A percentile compares a stretch with the other conserved stretches of the same genome.
Conservation (phyloP, 148 eudicot species). For the Diospyros lotus region DNA sequence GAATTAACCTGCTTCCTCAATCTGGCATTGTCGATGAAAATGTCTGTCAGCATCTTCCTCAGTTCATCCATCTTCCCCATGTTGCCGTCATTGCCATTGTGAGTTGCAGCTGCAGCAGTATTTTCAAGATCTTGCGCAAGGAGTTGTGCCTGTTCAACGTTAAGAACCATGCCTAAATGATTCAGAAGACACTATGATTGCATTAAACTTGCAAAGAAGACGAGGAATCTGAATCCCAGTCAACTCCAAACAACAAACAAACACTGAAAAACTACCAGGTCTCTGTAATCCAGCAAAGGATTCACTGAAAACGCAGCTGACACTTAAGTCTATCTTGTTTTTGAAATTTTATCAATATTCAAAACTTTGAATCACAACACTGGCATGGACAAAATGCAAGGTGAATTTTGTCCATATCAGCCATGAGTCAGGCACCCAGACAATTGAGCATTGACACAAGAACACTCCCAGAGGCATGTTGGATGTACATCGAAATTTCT, state of each 20-base stretch:
- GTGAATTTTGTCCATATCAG: no score
- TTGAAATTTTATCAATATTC: no score
- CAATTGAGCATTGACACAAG: no score
- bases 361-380: no score
- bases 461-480: no score
- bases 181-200: neutral
- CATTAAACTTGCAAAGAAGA: neutral
- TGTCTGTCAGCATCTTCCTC: slow-evolving; percentile 59
- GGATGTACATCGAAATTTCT: no score
- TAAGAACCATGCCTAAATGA: neutral
- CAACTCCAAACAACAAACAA: neutral
- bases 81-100: slow-evolving; percentile 10
- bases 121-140: slow-evolving; percentile 59
- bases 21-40: slow-evolving; percentile 62
- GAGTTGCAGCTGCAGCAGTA: slow-evolving; percentile 21
- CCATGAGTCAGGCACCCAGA: no score
- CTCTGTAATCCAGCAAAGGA: neutral
- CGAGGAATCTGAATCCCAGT: neutral
- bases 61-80: slow-evolving; percentile 42
- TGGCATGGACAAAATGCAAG: no score
- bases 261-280: neutral
- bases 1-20: slow-evolving; percentile 76
- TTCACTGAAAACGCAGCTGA: neutral
- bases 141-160: slow-evolving; percentile 56
- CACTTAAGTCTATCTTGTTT: neutral